Conservation (phyloP, 1,139 yeast species). For the Yamadazyma trypodendri region DNA sequence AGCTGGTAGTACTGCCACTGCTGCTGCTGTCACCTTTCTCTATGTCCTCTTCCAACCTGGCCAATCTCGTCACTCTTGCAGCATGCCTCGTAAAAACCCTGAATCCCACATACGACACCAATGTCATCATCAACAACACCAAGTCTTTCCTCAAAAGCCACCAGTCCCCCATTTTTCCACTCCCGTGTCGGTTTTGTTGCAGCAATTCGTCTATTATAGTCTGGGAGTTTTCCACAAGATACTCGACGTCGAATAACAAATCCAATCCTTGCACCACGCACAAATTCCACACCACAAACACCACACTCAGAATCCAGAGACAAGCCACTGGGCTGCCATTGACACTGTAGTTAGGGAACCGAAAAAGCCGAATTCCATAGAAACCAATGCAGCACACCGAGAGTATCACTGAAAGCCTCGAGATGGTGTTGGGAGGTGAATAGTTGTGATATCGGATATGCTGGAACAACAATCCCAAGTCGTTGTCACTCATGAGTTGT, state of each 20-base stretch:
- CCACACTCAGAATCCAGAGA: not conserved
- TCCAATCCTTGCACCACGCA: not conserved
- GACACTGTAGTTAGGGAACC: not conserved
- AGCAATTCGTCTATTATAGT: not conserved
- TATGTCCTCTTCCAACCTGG: not conserved
- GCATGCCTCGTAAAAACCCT: not conserved
- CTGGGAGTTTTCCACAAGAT: not conserved
- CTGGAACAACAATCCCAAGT: too few relatives aligned
- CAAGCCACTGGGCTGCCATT: not conserved
- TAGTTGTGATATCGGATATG: too few relatives aligned
- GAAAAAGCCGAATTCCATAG: not conserved
- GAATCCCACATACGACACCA: not conserved
- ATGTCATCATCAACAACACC: slow-evolving; percentile 1
- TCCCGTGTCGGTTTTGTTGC: not conserved
- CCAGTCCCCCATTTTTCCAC: too few relatives aligned
- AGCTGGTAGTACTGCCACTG: not conserved
- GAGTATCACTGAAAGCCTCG: not conserved
- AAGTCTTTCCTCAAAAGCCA: slow-evolving; percentile 1
- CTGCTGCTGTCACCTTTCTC: not conserved
- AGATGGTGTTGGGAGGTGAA: not conserved
- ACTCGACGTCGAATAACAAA: not conserved
- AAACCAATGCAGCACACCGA: not conserved
- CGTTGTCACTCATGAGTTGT: too few relatives aligned
- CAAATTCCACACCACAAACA: not conserved
- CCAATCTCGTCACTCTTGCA: not conserved